Conservation (phyloP, 2,329 filamentous ascomycete species). For the Sclerotinia sclerotiorum region DNA sequence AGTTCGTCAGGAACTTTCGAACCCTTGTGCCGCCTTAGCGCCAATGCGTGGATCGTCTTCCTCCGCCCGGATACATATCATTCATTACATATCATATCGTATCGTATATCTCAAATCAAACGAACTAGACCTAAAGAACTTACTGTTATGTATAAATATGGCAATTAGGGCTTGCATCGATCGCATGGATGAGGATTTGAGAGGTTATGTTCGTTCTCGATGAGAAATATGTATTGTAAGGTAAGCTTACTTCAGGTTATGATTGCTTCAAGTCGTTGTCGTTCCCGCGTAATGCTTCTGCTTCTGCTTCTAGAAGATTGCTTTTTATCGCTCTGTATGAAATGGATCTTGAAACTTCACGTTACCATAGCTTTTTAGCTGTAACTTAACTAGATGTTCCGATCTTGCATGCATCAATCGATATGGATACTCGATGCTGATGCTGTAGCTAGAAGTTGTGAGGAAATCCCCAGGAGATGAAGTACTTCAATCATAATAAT, state of each 20-base stretch:
- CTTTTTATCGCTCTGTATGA: background rate
- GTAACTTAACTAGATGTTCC: background rate
- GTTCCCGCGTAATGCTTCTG: conserved; percentile 15
- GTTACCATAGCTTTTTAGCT: background rate
- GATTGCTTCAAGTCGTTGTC: background rate
- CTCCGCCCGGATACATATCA: conserved; percentile 18
- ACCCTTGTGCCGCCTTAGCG: conserved; percentile 21
- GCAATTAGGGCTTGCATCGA: conserved; percentile 12
- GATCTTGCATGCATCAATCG: conserved; percentile 20
- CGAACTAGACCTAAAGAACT: background rate
- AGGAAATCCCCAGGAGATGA: background rate
- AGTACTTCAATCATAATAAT: conserved; percentile 6
- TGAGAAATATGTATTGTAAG: background rate
- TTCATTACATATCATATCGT: conserved; percentile 14
- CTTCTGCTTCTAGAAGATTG: conserved; percentile 21
- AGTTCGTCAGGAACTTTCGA: conserved; percentile 5
- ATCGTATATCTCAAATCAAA: background rate
- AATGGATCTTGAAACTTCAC: conserved; percentile 5
- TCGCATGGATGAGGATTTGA: background rate
- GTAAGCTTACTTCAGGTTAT: conserved; percentile 16
- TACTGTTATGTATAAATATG: background rate
- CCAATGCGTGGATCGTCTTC: conserved; percentile 14
- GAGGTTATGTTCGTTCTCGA: background rate
- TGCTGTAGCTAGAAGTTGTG: background rate
- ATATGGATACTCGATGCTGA: background rate